Base-by-base conservation (phyloP, 2,329 filamentous ascomycete species). In the Pseudogymnoascus sp. region DNA sequence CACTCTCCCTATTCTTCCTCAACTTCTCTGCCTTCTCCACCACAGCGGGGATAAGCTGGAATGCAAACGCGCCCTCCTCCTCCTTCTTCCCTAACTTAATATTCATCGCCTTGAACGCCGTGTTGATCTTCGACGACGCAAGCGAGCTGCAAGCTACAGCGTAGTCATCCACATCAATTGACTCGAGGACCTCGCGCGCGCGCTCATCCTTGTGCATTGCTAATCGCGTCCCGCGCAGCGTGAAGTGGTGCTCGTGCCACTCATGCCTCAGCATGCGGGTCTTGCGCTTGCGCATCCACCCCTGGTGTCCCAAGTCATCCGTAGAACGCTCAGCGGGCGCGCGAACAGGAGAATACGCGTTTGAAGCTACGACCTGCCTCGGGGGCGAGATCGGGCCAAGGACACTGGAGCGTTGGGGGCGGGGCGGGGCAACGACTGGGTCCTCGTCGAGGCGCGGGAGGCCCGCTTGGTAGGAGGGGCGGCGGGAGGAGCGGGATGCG, bases 201-300 rank as follows among this genome's bases (percentile, higher is more conserved):
- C 81, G 81, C 68, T 75, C 76, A 67, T 89, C 84, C 71, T 88
- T 86, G 80, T 93, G 90, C 84, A 93, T 89, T 62, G 89, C 87
- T 38, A 91, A 81, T 28, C 85, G 84, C 25, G 87, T 90, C 64
- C 89, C 89, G 70, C 87, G 87, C 67, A 97, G 87, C 25, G 90
- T 91, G 75, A 95, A 96, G 78, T 93, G 95, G 69, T 91, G 89
- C 74, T 96, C 90, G 72, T 92, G 86, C 93, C 93, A 97, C 78
- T 97, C 93, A 75, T 96, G 90, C 46, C 91, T 90, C 65, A 96
- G 84, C 80, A 96, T 87, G 72, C 87, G 87, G 36, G 89, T 96
- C 78, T 91, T 91, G 73, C 93, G 90, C 81, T 96, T 96, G 81
- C 91, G 93, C 86, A 99, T 96, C 76, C 88, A 92, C 1, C 95